Evolutionary conservation across 768 basidiomycete genomes (phyloP).

Genomic region (Symmetrospora coprosmae): DNA sequence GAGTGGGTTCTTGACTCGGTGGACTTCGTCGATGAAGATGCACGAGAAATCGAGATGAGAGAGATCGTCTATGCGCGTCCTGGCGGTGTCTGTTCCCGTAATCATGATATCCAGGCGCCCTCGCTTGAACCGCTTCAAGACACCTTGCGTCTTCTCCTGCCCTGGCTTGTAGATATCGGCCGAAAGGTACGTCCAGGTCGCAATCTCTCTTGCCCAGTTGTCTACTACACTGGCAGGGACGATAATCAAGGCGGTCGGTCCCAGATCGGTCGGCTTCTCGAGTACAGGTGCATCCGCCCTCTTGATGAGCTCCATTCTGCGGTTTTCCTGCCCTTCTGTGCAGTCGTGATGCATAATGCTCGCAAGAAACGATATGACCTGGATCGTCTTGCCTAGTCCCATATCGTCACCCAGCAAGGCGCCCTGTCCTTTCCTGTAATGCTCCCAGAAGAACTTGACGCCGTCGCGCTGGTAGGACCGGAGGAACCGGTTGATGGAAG

Average conservation of each 20-base stretch:
- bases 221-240: constrained; percentile 68
- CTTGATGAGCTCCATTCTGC: constrained; percentile 44
- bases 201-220: constrained; percentile 82
- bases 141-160: constrained; percentile 45
- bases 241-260: constrained; percentile 77
- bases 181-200: constrained; percentile 89
- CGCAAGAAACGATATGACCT: constrained; percentile 73
- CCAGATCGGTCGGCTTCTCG: constrained; percentile 49
- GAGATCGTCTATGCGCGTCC: constrained; percentile 55
- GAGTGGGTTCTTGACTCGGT: constrained; percentile 66
- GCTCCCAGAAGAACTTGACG: constrained; percentile 60
- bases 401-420: constrained; percentile 90
- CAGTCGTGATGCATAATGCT: constrained; percentile 61
- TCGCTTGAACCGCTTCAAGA: constrained; percentile 57
- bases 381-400: constrained; percentile 90
- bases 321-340: constrained; percentile 47
- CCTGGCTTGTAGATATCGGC: constrained; percentile 55
- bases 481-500: constrained; percentile 42
- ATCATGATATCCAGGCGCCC: constrained; percentile 72
- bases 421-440: constrained; percentile 55
- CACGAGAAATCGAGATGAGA: constrained; percentile 48
- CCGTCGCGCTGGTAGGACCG: constrained; percentile 84
- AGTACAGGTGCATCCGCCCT: not conserved
- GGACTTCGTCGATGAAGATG: constrained; percentile 78
- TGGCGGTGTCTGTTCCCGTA: constrained; percentile 63